These are phyloP conservation scores for Agrocybe praecox DNA, from an alignment of 768 basidiomycete genomes.

Conservation along the genomic window DNA sequence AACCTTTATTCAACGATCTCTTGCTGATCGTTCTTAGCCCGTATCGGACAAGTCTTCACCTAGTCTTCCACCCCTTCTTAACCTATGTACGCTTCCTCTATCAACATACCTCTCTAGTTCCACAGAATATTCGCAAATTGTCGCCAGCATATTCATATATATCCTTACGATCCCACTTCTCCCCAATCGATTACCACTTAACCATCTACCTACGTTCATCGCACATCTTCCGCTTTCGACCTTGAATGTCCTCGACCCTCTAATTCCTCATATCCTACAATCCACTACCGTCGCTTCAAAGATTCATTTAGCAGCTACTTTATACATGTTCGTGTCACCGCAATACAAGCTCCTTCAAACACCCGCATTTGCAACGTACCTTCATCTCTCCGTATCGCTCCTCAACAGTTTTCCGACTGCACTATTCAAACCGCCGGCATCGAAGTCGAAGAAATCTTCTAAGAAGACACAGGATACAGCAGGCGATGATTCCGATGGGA, in stretches of 20 bases:
- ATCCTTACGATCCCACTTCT: slow-evolving; percentile 78
- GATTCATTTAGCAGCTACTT: slow-evolving; percentile 73
- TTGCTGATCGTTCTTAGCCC: slow-evolving; percentile 39
- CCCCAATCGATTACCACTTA: slow-evolving; percentile 71
- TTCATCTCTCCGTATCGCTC: slow-evolving; percentile 52
- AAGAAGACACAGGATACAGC: slow-evolving; percentile 20
- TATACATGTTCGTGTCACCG: slow-evolving; percentile 64
- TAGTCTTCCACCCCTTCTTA: slow-evolving; percentile 46
- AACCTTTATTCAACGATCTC: not conserved
- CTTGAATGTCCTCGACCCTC: slow-evolving; percentile 30
- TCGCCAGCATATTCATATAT: slow-evolving; percentile 46
- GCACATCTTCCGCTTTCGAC: slow-evolving; percentile 57
- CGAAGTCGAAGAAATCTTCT: not conserved
- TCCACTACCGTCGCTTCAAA: slow-evolving; percentile 31
- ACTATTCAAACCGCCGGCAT: slow-evolving; percentile 30
- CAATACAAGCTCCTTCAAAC: slow-evolving; percentile 55
- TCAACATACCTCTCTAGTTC: slow-evolving; percentile 25
- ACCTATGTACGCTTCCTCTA: slow-evolving; percentile 46
- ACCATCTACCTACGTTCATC: slow-evolving; percentile 65
- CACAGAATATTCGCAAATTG: slow-evolving; percentile 29
- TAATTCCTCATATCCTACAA: slow-evolving; percentile 27
- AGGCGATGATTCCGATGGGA: slow-evolving; percentile 46
- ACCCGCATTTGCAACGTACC: slow-evolving; percentile 50
- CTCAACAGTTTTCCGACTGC: slow-evolving; percentile 55
- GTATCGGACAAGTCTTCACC: slow-evolving; percentile 58